Conservation (phyloP, 352 stramenopile genomes). For the Pythium scleroteichum region DNA sequence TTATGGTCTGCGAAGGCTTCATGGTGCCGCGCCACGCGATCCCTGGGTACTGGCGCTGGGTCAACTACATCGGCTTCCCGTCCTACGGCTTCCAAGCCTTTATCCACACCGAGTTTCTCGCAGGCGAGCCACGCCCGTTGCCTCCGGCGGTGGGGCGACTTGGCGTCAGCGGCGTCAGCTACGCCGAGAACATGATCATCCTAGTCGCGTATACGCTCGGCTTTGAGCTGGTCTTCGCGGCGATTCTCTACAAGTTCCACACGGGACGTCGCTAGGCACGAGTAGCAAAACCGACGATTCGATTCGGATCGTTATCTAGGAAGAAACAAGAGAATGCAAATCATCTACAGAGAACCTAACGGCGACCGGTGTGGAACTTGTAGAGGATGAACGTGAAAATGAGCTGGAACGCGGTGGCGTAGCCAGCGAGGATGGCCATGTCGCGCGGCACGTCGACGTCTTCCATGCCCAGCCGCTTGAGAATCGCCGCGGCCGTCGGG, state of each 20-base stretch:
- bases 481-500: conserved; percentile 14
- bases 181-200: conserved; percentile 34
- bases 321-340: too few relatives aligned
- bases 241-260: conserved; percentile 63
- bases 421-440: conserved; percentile 33
- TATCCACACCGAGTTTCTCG: conserved; percentile 48
- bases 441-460: conserved; percentile 30
- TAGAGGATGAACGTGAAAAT: conserved; percentile 51
- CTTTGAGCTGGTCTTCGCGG: conserved; percentile 42
- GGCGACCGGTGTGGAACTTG: conserved; percentile 47
- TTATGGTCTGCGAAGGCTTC: conserved; percentile 87
- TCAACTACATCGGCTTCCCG: conserved; percentile 61
- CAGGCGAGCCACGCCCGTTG: neutral
- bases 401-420: conserved; percentile 32
- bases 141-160: conserved; percentile 27
- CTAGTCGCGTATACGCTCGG: conserved; percentile 24
- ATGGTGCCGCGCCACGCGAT: conserved; percentile 46
- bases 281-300: too few relatives aligned
- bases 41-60: conserved; percentile 46
- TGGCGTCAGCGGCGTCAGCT: conserved; percentile 30
- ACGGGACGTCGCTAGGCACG: conserved; percentile 51
- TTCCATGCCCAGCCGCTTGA: conserved; percentile 30
- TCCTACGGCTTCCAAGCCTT: conserved; percentile 59
- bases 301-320: too few relatives aligned
- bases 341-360: too few relatives aligned